phyloP scores from a whole-genome alignment of 2,329 filamentous ascomycete genomes.

The Bipolaris bicolor region DNA sequence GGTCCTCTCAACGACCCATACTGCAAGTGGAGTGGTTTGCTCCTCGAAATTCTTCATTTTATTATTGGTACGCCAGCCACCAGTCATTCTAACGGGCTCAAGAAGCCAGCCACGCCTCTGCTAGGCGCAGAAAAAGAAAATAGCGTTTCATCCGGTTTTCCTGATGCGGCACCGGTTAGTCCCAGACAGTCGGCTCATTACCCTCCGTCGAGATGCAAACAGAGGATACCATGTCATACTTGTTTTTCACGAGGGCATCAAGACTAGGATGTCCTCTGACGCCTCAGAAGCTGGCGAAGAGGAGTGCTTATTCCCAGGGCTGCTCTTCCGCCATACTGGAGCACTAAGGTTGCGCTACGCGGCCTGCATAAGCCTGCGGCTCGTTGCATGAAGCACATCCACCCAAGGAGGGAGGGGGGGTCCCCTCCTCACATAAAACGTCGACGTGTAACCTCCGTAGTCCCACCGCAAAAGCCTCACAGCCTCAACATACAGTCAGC shows the following conservation, averaged over 20 bases:
- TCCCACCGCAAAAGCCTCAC: not conserved
- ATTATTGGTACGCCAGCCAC: constrained; percentile 42
- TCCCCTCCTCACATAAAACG: constrained; percentile 14
- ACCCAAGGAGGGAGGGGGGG: not conserved
- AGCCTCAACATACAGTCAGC: not conserved
- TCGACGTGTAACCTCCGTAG: not conserved
- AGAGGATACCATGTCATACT: not conserved
- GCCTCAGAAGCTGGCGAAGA: constrained; percentile 23
- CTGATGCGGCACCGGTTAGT: not conserved
- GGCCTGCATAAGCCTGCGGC: constrained; percentile 16
- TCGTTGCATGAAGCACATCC: constrained; percentile 21
- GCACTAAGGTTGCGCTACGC: constrained; percentile 8
- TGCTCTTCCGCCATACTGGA: constrained; percentile 1
- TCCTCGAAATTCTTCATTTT: constrained; percentile 18
- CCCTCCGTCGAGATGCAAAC: too few relatives aligned
- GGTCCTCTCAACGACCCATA: constrained; percentile 28
- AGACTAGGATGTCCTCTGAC: not conserved
- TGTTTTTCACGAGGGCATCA: not conserved
- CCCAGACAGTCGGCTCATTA: not conserved
- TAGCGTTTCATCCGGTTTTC: not conserved
- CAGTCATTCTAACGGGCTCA: constrained; percentile 13
- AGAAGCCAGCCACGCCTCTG: constrained; percentile 18
- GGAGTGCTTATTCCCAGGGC: constrained; percentile 22
- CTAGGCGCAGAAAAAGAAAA: constrained; percentile 17
- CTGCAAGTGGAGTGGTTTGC: constrained; percentile 28